Evolutionary conservation across 2,329 filamentous ascomycete species (phyloP).

Genomic region (Alternaria dauci): DNA sequence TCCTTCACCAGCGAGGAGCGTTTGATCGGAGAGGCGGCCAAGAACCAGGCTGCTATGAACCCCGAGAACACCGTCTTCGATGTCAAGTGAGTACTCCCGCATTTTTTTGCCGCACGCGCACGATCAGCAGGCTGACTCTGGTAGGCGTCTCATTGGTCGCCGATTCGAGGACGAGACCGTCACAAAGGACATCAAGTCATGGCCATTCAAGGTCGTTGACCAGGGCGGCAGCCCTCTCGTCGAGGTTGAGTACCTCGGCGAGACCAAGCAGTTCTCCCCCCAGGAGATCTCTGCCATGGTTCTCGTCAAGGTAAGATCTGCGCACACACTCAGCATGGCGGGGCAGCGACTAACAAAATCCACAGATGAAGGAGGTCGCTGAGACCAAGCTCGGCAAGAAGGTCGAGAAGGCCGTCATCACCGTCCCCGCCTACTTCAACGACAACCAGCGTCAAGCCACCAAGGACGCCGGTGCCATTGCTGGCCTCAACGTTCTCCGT

Average conservation of each 20-base stretch:
- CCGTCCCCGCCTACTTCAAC: slow-evolving; percentile 99
- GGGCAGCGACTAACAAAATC: slow-evolving; percentile 30
- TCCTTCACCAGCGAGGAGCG: slow-evolving; percentile 99
- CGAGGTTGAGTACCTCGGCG: slow-evolving; percentile 92
- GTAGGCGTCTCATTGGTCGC: slow-evolving; percentile 94
- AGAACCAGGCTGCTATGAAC: slow-evolving; percentile 99
- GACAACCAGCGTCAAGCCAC: slow-evolving; percentile 99
- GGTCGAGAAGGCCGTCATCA: slow-evolving; percentile 98
- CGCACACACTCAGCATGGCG: slow-evolving; percentile 1
- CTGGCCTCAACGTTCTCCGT: slow-evolving; percentile 97
- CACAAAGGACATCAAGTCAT: slow-evolving; percentile 98
- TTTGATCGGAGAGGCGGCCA: slow-evolving; percentile 98
- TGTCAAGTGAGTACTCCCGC: slow-evolving; percentile 81
- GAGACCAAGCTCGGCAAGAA: slow-evolving; percentile 99
- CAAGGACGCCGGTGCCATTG: slow-evolving; percentile 98
- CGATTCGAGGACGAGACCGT: slow-evolving; percentile 94
- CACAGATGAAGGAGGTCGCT: slow-evolving; percentile 98
- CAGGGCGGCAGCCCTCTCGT: slow-evolving; percentile 88
- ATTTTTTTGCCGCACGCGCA: neutral
- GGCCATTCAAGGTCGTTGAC: slow-evolving; percentile 98
- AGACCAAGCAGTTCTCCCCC: slow-evolving; percentile 94
- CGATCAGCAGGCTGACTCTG: slow-evolving; percentile 41
- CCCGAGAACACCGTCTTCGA: slow-evolving; percentile 98
- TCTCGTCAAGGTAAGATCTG: slow-evolving; percentile 79
- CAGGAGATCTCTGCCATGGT: slow-evolving; percentile 99